Evolutionary conservation across 306 rosid genomes (phyloP), one percentile per base, ranked within the genome.

Genomic region (Inga oerstediana): DNA sequence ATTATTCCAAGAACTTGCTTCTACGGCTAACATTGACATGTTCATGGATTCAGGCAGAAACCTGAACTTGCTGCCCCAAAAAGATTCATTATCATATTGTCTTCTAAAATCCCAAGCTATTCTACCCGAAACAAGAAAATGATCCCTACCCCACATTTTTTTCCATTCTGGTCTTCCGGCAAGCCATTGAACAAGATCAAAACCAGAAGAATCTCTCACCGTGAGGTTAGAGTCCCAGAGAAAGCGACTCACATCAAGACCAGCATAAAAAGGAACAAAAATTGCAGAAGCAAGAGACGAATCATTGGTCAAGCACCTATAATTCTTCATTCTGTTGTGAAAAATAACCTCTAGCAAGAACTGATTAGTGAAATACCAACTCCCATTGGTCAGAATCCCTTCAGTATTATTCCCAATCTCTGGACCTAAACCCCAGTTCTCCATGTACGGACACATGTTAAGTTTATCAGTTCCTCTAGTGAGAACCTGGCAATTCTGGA

Each of bases 41-140:
- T 92, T 93, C 86, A 83, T 81, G 15, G 97, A 90, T 77, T 92
- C 89, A 5, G 97, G 97, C 5, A 96, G 27, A 61, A 92, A 96
- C 43, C 98, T 88, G 39, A 96, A 85, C 51, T 90, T 92, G 74
- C 92, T 96, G 32, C 99, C 98, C 99, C 99, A 96, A 20, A 84
- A 89, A 0, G 96, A 86, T 10, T 35, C 59, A 14, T 87, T 64
- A 72, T 93, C 97, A 34, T 54, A 64, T 59, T 90, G 88, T 72
- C 99, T 87, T 74, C 99, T 91, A 64, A 92, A 96, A 89, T 94
- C 98, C 99, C 98, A 96, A 45, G 99, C 82, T 80, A 96, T 96
- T 81, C 99, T 89, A 9, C 98, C 99, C 0, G 91, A 92, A 74
- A 96, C 80, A 56, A 92, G 80, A 87, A 96, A 96, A 86, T 96